phyloP scores from a whole-genome alignment of 257 asterid species.

The Echites panduratus region DNA sequence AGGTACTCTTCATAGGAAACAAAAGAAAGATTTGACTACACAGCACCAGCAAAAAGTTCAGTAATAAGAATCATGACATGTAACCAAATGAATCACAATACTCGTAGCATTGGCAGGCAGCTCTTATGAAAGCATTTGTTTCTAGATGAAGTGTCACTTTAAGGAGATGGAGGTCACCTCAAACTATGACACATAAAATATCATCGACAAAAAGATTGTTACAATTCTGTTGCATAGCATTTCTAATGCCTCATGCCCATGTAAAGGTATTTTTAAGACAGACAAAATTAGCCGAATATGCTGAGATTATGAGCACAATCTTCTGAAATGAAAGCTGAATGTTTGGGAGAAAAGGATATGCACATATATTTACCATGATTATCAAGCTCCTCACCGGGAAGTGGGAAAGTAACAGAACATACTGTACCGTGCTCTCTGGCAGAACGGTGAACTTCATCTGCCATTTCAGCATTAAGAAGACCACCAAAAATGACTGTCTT shows the following conservation, averaged over 20 bases:
- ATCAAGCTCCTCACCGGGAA: slow-evolving; percentile 62
- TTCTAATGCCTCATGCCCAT: background rate
- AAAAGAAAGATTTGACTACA: background rate
- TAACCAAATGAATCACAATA: background rate
- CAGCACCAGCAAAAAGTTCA: background rate
- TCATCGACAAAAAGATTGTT: background rate
- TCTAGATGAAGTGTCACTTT: background rate
- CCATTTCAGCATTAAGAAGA: slow-evolving; percentile 62
- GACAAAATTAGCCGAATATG: background rate
- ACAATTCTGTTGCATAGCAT: background rate
- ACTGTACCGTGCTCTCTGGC: slow-evolving; percentile 63
- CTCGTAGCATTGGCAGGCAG: background rate
- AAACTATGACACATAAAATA: background rate
- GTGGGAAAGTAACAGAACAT: slow-evolving; percentile 69
- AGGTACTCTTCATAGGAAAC: background rate
- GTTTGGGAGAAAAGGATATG: background rate
- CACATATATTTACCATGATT: slow-evolving; percentile 52
- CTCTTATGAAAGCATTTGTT: background rate
- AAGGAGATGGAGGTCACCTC: background rate
- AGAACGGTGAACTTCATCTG: slow-evolving; percentile 67
- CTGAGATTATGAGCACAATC: background rate
- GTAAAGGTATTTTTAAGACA: background rate
- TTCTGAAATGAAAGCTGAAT: background rate
- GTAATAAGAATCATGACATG: background rate
- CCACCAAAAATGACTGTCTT: slow-evolving; percentile 87